Conservation (phyloP, 495 filamentous ascomycete species). For the Podospora pseudoanserina region DNA sequence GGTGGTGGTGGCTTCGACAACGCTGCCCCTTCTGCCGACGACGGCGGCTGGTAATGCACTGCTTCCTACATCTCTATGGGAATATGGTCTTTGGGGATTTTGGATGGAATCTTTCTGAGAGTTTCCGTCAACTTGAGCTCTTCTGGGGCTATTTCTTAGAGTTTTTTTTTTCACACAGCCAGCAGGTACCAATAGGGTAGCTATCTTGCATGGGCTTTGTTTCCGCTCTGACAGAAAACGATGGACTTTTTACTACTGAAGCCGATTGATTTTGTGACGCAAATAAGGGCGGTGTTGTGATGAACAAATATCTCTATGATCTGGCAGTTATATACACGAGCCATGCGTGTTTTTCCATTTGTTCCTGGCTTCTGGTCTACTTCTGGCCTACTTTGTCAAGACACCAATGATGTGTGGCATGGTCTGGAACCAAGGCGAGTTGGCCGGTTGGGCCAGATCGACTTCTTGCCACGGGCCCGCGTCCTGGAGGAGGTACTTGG, state of each 20-base stretch:
- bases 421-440: slow-evolving; percentile 44
- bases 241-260: neutral
- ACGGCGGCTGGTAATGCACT: slow-evolving; percentile 19
- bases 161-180: neutral
- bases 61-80: neutral
- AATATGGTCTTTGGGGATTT: neutral
- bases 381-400: slow-evolving; percentile 21
- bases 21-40: slow-evolving; percentile 4
- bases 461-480: slow-evolving; percentile 57
- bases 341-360: neutral
- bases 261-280: neutral
- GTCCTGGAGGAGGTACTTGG: slow-evolving; percentile 40
- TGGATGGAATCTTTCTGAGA: neutral
- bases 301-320: neutral
- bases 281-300: neutral
- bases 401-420: slow-evolving; percentile 48
- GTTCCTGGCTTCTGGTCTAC: neutral
- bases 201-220: neutral
- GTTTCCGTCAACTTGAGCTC: neutral
- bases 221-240: neutral
- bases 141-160: neutral
- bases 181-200: neutral
- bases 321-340: neutral
- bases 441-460: slow-evolving; percentile 45
- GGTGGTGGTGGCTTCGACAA: slow-evolving; percentile 5